Evolutionary conservation across 164 flowering plant species (phyloP).

Genomic region (Tetrastigma voinierianum): DNA sequence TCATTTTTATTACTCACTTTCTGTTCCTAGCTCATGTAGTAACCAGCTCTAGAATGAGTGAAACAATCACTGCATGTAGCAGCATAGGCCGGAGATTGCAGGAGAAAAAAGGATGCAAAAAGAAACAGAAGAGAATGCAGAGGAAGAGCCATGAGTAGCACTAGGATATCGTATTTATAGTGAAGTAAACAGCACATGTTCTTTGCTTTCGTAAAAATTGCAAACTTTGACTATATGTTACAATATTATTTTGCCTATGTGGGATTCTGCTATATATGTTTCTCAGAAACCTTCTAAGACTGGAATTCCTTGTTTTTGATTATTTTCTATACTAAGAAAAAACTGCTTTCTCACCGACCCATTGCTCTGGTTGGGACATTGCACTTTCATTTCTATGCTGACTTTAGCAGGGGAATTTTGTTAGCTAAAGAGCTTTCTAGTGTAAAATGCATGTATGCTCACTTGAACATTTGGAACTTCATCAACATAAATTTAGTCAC

Average conservation of each 20-base stretch:
- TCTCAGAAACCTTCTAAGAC: slow-evolving; percentile 19
- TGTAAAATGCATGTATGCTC: neutral
- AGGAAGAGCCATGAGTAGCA: slow-evolving; percentile 38
- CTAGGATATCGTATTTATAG: slow-evolving; percentile 33
- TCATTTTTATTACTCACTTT: slow-evolving; percentile 33
- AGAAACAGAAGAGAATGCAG: slow-evolving; percentile 19
- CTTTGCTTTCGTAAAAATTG: slow-evolving; percentile 12
- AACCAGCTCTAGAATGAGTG: slow-evolving; percentile 58
- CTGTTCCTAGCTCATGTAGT: slow-evolving; percentile 68
- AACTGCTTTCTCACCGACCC: slow-evolving; percentile 4
- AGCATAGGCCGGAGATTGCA: slow-evolving; percentile 30
- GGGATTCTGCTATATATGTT: slow-evolving; percentile 7
- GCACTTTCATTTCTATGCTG: slow-evolving; percentile 1
- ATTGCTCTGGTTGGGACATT: neutral
- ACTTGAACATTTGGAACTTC: too few relatives aligned
- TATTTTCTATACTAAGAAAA: neutral
- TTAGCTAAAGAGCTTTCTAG: neutral
- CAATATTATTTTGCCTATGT: slow-evolving; percentile 7
- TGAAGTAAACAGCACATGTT: slow-evolving; percentile 5
- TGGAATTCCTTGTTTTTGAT: slow-evolving; percentile 1
- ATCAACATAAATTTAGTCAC: too few relatives aligned
- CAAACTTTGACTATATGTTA: slow-evolving; percentile 28
- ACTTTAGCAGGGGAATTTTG: neutral
- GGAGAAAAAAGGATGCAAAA: slow-evolving; percentile 26
- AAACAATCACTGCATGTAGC: slow-evolving; percentile 60